Conservation (phyloP, 2,329 filamentous ascomycete genomes). For the Fusarium euwallaceae region DNA sequence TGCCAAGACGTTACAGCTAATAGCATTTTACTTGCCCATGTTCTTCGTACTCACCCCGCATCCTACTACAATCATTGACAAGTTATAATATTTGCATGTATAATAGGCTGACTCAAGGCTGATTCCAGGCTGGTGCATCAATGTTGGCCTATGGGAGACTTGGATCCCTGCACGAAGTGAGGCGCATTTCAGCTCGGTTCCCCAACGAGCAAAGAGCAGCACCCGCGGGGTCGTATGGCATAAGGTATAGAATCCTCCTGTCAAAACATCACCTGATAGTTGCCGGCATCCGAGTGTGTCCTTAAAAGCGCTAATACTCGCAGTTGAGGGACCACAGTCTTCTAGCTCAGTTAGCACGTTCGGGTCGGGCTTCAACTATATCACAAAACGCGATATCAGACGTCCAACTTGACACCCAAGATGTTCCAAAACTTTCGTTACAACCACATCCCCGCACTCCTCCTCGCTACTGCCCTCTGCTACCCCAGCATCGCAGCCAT, state of each 20-base stretch:
- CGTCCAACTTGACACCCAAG: background rate
- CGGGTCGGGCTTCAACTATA: too few relatives aligned
- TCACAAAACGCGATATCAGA: background rate
- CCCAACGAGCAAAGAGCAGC: background rate
- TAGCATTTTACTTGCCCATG: background rate
- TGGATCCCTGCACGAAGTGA: background rate
- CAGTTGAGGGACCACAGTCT: background rate
- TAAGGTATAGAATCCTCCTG: background rate
- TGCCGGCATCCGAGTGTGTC: background rate
- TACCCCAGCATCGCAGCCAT: background rate
- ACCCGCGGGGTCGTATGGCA: background rate
- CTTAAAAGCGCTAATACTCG: background rate
- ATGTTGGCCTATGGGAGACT: background rate
- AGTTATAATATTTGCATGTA: background rate
- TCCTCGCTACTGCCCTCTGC: background rate
- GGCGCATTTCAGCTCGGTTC: background rate
- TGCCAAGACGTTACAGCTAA: background rate
- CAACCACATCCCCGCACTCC: background rate
- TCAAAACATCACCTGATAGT: background rate
- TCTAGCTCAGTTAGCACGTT: too few relatives aligned
- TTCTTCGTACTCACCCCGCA: background rate
- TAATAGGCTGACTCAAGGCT: background rate
- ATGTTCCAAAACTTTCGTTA: background rate
- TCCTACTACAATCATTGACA: background rate
- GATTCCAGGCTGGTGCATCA: background rate